Evolutionary conservation across 202 grass and related monocot species (phyloP).

Genomic region (Alloteropsis angusta): DNA sequence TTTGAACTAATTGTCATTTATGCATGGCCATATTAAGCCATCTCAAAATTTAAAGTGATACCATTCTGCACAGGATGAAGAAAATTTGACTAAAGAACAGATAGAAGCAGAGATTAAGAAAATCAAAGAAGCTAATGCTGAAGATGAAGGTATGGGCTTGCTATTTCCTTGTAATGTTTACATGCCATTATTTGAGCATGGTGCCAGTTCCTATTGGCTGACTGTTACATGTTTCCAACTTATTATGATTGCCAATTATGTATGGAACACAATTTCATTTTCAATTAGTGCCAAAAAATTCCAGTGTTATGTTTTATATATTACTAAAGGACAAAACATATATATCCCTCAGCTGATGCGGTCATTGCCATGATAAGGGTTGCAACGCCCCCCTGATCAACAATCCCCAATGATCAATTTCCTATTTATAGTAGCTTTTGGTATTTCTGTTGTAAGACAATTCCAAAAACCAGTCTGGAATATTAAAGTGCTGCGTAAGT

Average conservation of each 20-base stretch:
- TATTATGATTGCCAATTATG: not conserved
- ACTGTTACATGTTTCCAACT: not conserved
- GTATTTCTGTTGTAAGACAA: not conserved
- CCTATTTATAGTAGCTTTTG: not conserved
- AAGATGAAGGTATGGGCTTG: slow-evolving; percentile 69
- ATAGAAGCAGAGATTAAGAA: slow-evolving; percentile 93
- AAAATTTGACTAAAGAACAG: slow-evolving; percentile 83
- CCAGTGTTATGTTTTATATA: not conserved
- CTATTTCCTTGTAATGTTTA: slow-evolving; percentile 1
- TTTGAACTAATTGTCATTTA: not conserved
- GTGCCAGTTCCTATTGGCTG: not conserved
- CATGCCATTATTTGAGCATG: not conserved
- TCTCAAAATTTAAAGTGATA: not conserved
- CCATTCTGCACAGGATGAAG: slow-evolving; percentile 59
- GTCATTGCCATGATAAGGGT: not conserved
- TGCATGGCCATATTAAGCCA: not conserved
- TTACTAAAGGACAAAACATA: not conserved
- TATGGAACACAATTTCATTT: not conserved
- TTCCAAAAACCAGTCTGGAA: not conserved
- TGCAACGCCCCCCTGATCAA: not conserved
- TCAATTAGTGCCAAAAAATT: not conserved
- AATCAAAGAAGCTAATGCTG: slow-evolving; percentile 91
- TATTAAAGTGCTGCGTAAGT: not conserved
- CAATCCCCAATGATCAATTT: not conserved
- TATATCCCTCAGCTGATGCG: not conserved